phyloP scores from a whole-genome alignment of 2,329 filamentous ascomycete species.

The Colletotrichum abscissum region DNA sequence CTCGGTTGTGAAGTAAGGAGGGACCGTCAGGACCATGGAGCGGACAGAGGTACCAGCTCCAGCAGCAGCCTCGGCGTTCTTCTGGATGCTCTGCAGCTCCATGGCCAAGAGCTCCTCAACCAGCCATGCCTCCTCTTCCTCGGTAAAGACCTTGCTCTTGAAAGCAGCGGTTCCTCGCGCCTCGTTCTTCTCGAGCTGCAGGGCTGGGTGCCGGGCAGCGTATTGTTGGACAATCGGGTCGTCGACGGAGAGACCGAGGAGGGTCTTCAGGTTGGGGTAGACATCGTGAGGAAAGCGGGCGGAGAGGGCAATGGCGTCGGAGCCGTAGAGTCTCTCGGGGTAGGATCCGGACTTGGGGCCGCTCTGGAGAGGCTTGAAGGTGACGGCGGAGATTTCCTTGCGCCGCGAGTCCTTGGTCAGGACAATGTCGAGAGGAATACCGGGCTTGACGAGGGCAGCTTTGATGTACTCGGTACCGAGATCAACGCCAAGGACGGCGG shows the following conservation, averaged over 20 bases:
- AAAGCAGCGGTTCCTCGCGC: conserved; percentile 80
- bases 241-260: conserved; percentile 79
- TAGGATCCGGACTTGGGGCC: conserved; percentile 73
- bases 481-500: conserved; percentile 91
- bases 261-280: conserved; percentile 91
- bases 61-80: conserved; percentile 87
- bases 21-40: conserved; percentile 89
- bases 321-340: conserved; percentile 92
- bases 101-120: conserved; percentile 96
- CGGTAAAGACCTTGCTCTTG: conserved; percentile 76
- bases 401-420: conserved; percentile 97
- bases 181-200: conserved; percentile 73
- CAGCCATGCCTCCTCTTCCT: conserved; percentile 74
- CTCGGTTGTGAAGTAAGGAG: conserved; percentile 88
- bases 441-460: conserved; percentile 93
- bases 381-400: conserved; percentile 91
- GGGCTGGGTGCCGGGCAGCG: conserved; percentile 78
- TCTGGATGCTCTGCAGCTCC: conserved; percentile 91
- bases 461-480: conserved; percentile 98
- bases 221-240: conserved; percentile 76
- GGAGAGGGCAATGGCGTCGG: conserved; percentile 88
- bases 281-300: conserved; percentile 92
- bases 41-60: conserved; percentile 79
- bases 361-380: conserved; percentile 87
- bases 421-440: conserved; percentile 96